Conservation (phyloP, 1,284 basidiomycete genomes). For the Flammula alnicola region DNA sequence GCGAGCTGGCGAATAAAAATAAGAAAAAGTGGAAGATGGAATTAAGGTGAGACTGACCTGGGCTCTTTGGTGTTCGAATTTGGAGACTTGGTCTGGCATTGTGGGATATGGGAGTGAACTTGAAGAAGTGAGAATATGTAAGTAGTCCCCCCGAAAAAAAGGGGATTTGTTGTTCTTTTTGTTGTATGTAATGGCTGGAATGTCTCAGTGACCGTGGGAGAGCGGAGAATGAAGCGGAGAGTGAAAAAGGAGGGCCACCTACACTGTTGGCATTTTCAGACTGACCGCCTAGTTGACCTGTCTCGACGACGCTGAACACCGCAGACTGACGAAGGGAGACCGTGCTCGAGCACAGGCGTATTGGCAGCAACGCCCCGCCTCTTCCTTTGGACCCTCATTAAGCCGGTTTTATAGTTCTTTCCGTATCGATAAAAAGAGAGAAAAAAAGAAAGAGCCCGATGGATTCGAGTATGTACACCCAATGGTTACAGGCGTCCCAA, state of each 20-base stretch:
- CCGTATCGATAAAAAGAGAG: conserved; percentile 37
- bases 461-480: conserved; percentile 51
- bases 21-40: conserved; percentile 8
- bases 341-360: too few relatives aligned
- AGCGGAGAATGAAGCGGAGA: conserved; percentile 37
- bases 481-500: conserved; percentile 54
- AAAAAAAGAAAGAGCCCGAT: conserved; percentile 31
- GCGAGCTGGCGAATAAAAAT: conserved; percentile 46
- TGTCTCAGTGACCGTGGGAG: conserved; percentile 42
- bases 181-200: conserved; percentile 26
- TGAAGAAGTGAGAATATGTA: not conserved
- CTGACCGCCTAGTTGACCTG: not conserved
- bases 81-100: conserved; percentile 46
- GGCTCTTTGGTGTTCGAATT: conserved; percentile 50
- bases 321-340: not conserved
- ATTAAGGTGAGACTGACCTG: conserved; percentile 43
- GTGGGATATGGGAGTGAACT: conserved; percentile 13
- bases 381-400: conserved; percentile 45
- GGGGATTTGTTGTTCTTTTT: conserved; percentile 27
- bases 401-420: conserved; percentile 54
- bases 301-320: conserved; percentile 13
- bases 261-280: too few relatives aligned
- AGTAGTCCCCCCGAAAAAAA: conserved; percentile 21
- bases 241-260: too few relatives aligned
- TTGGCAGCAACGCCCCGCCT: too few relatives aligned